Evolutionary conservation across 1,139 yeast genomes (phyloP).

Genomic region (Ashbya aceris): DNA sequence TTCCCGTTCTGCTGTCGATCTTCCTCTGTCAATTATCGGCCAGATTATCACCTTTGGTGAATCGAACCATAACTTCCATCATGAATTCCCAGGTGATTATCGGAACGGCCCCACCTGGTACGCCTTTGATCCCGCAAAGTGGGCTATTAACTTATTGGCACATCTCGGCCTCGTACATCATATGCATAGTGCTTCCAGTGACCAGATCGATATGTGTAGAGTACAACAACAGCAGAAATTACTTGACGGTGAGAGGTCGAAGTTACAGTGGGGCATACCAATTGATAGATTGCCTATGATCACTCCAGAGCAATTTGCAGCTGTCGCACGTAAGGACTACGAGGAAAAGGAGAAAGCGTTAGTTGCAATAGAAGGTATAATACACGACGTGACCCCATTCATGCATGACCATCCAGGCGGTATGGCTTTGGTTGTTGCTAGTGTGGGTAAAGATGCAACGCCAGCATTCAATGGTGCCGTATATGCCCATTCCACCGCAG

Average conservation of each 20-base stretch:
- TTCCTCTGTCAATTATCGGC: slow-evolving; percentile 32
- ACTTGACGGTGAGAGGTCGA: slow-evolving; percentile 50
- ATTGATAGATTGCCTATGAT: slow-evolving; percentile 54
- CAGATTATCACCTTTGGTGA: slow-evolving; percentile 58
- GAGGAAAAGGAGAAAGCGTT: slow-evolving; percentile 30
- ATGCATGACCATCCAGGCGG: slow-evolving; percentile 73
- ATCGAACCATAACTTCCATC: slow-evolving; percentile 59
- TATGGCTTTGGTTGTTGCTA: slow-evolving; percentile 45
- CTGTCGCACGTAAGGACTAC: slow-evolving; percentile 30
- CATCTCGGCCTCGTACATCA: slow-evolving; percentile 34
- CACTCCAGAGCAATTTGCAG: slow-evolving; percentile 43
- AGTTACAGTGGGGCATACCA: slow-evolving; percentile 70
- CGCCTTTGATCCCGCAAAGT: slow-evolving; percentile 60
- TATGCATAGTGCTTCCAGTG: slow-evolving; percentile 36
- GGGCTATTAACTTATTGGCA: slow-evolving; percentile 40
- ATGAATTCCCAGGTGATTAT: slow-evolving; percentile 66
- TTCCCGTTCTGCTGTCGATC: slow-evolving; percentile 45
- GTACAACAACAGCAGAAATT: slow-evolving; percentile 59
- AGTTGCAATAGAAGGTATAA: slow-evolving; percentile 46
- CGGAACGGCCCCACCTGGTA: slow-evolving; percentile 43
- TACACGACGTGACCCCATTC: slow-evolving; percentile 66
- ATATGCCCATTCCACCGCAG: slow-evolving; percentile 66
- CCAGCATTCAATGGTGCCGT: slow-evolving; percentile 69
- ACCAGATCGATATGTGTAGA: slow-evolving; percentile 45
- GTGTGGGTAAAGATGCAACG: slow-evolving; percentile 66